A percentile compares a stretch with the other conserved stretches of the same genome.
Conservation (phyloP, 345 rosid genomes). For the Fremontodendron californicum region DNA sequence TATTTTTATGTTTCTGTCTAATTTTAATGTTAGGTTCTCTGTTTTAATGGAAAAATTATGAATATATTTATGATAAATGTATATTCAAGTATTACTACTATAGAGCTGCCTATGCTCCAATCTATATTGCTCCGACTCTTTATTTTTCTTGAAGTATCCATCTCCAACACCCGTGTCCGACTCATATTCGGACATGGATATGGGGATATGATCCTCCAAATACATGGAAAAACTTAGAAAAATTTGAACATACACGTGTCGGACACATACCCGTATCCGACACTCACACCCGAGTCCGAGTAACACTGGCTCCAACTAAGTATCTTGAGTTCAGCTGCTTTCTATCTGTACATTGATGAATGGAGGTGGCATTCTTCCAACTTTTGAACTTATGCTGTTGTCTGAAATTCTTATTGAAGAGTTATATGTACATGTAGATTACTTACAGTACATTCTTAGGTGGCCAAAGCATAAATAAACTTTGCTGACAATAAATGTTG, state of each 20-base stretch:
- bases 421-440: neutral
- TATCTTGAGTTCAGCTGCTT: constrained; percentile 13
- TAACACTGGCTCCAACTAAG: too few species aligned
- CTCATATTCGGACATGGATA: too few species aligned
- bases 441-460: neutral
- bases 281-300: too few species aligned
- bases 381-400: neutral
- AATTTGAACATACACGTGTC: too few species aligned
- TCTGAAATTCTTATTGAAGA: neutral
- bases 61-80: neutral
- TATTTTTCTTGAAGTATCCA: too few species aligned
- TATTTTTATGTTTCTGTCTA: neutral
- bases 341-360: neutral
- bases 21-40: neutral
- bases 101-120: too few species aligned
- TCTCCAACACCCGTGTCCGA: too few species aligned
- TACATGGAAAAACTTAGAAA: too few species aligned
- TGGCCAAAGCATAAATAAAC: neutral
- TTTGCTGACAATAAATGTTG: neutral
- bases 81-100: neutral
- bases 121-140: too few species aligned
- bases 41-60: neutral
- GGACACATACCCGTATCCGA: too few species aligned
- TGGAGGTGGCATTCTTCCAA: neutral
- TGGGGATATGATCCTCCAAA: too few species aligned